Conservation (phyloP, 2,329 filamentous ascomycete genomes). For the Aspergillus quadricinctus region DNA sequence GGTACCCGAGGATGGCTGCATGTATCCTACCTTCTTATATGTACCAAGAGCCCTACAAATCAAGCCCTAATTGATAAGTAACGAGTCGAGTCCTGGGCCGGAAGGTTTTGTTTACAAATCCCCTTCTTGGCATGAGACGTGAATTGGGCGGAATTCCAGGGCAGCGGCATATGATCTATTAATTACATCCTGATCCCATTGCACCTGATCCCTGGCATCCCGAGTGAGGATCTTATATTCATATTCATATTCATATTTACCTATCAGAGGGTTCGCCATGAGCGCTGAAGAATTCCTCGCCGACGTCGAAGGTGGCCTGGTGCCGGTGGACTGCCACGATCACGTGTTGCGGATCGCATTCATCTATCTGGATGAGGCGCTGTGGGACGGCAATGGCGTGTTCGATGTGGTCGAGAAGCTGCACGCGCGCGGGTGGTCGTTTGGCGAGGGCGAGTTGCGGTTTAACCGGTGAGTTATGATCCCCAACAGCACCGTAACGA, state of each 20-base stretch:
- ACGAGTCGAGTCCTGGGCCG: no score
- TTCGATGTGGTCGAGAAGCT: conserved; percentile 18
- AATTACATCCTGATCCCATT: neutral
- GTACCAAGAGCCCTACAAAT: no score
- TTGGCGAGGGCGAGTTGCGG: conserved; percentile 16
- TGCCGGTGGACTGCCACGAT: conserved; percentile 19
- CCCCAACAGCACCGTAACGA: neutral
- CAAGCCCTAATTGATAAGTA: no score
- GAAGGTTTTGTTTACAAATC: no score
- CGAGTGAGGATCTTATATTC: neutral
- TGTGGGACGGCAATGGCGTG: conserved; percentile 13
- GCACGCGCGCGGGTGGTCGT: conserved; percentile 17
- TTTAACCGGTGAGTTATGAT: conserved; percentile 16
- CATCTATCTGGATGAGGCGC: conserved; percentile 16
- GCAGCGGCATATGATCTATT: neutral
- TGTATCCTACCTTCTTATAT: no score
- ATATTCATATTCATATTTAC: no score
- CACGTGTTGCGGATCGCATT: conserved; percentile 22
- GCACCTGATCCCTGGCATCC: neutral
- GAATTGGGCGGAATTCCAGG: no score
- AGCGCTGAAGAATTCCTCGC: conserved; percentile 3
- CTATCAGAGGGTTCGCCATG: conserved; percentile 1
- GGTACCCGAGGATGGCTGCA: no score
- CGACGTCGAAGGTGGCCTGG: neutral
- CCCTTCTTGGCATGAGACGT: no score